Conservation (phyloP, 2,329 filamentous ascomycete genomes). For the Penicillium corylophilum region DNA sequence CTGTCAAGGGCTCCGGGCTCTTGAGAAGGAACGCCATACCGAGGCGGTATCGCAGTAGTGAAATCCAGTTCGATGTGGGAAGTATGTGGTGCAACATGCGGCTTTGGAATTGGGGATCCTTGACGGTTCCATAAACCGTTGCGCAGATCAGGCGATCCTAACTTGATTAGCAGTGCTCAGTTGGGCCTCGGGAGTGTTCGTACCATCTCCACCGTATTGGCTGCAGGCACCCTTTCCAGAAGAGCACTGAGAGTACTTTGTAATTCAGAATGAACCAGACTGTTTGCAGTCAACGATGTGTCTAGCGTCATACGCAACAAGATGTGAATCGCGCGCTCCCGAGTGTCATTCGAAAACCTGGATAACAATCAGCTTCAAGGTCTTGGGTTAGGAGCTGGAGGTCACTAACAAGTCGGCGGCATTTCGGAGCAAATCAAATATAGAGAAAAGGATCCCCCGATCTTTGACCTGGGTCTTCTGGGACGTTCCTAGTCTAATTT, state of each 20-base stretch:
- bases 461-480: conserved; percentile 15
- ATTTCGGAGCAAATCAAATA: conserved; percentile 34
- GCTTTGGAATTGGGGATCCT: conserved; percentile 39
- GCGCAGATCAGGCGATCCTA: conserved; percentile 32
- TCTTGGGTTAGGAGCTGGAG: no score
- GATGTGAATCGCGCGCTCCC: conserved; percentile 31
- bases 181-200: background rate
- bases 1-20: conserved; percentile 28
- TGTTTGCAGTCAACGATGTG: conserved; percentile 30
- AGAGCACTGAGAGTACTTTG: conserved; percentile 35
- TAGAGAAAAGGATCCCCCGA: conserved; percentile 30
- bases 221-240: conserved; percentile 26
- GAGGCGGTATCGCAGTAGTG: conserved; percentile 42
- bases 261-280: conserved; percentile 30
- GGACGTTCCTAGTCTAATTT: background rate
- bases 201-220: conserved; percentile 24
- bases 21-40: conserved; percentile 37
- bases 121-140: conserved; percentile 35
- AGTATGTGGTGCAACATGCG: conserved; percentile 42
- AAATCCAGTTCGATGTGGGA: conserved; percentile 37
- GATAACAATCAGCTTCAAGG: conserved; percentile 10
- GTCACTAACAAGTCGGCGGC: conserved; percentile 31
- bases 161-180: conserved; percentile 10
- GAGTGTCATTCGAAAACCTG: conserved; percentile 36
- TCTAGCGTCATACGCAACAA: conserved; percentile 41